Percentiles rank a stretch among this genome's conserved stretches.
These are phyloP conservation scores for Nymphaea thermarum DNA, from an alignment of 164 flowering plant species.

Conservation along the genomic window DNA sequence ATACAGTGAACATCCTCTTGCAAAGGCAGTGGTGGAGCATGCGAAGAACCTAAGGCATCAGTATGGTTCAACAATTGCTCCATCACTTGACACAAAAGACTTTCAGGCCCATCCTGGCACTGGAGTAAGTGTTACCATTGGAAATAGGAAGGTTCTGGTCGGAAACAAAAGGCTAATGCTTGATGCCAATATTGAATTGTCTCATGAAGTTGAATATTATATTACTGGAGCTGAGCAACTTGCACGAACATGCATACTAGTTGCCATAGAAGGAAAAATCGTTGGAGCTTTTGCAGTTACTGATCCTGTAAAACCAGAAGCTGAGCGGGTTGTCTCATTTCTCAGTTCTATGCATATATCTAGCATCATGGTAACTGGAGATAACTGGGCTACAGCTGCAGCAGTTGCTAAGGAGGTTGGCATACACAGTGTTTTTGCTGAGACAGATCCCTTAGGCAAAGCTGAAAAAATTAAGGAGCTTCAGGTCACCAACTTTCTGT, in stretches of 20 bases:
- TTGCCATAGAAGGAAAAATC: conserved; percentile 54
- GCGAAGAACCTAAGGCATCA: conserved; percentile 49
- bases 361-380: conserved; percentile 90
- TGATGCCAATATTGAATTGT: conserved; percentile 28
- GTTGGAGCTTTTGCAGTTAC: conserved; percentile 82
- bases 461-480: conserved; percentile 80
- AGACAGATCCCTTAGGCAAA: conserved; percentile 77
- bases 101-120: conserved; percentile 85
- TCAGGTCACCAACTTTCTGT: conserved; percentile 30
- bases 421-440: conserved; percentile 66
- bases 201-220: conserved; percentile 43
- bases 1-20: conserved; percentile 94
- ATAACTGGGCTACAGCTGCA: conserved; percentile 79
- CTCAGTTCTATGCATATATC: conserved; percentile 65
- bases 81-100: conserved; percentile 37
- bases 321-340: conserved; percentile 50
- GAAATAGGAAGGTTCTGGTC: conserved; percentile 45
- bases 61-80: conserved; percentile 26
- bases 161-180: conserved; percentile 87
- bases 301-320: conserved; percentile 92
- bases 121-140: conserved; percentile 70
- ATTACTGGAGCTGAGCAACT: conserved; percentile 51
- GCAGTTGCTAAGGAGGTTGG: conserved; percentile 83
- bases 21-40: conserved; percentile 73
- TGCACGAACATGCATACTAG: conserved; percentile 76